Evolutionary conservation across 2,329 filamentous ascomycete genomes (phyloP).

Genomic region (Colletotrichum sp.): DNA sequence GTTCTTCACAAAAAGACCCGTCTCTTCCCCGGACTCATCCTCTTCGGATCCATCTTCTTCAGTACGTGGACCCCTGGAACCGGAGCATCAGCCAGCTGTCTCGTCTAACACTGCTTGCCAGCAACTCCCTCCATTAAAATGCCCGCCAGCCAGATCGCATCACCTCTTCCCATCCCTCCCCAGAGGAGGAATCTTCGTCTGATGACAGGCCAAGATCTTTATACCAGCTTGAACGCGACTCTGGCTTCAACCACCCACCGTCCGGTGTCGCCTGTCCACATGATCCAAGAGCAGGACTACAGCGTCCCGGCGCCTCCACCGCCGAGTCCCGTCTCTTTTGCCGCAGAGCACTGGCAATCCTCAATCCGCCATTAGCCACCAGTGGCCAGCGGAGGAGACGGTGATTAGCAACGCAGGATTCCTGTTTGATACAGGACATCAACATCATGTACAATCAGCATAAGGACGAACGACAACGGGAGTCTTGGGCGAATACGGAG

Average conservation of each 20-base stretch:
- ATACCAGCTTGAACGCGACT: conserved; percentile 57
- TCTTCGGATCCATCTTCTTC: background rate
- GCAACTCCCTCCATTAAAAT: conserved; percentile 34
- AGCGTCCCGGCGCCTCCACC: conserved; percentile 69
- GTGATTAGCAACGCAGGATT: background rate
- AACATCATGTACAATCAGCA: conserved; percentile 15
- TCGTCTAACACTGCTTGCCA: background rate
- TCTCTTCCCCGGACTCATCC: background rate
- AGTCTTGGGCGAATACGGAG: conserved; percentile 10
- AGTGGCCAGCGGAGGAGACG: background rate
- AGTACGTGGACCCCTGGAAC: background rate
- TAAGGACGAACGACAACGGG: background rate
- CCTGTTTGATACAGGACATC: background rate
- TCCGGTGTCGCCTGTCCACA: conserved; percentile 51
- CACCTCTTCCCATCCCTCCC: conserved; percentile 53
- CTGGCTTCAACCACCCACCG: conserved; percentile 49
- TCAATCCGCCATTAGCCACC: conserved; percentile 31
- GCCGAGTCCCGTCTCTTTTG: conserved; percentile 67
- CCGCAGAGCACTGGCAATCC: conserved; percentile 59
- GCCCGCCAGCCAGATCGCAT: conserved; percentile 46
- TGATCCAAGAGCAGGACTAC: conserved; percentile 64
- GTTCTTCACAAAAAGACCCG: background rate
- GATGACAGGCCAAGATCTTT: conserved; percentile 55
- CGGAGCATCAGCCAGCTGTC: background rate
- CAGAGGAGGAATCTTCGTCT: conserved; percentile 49